Evolutionary conservation across 495 filamentous ascomycete species (phyloP), one percentile per base, ranked within the genome.

Genomic region (Rostrohypoxylon terebratum): DNA sequence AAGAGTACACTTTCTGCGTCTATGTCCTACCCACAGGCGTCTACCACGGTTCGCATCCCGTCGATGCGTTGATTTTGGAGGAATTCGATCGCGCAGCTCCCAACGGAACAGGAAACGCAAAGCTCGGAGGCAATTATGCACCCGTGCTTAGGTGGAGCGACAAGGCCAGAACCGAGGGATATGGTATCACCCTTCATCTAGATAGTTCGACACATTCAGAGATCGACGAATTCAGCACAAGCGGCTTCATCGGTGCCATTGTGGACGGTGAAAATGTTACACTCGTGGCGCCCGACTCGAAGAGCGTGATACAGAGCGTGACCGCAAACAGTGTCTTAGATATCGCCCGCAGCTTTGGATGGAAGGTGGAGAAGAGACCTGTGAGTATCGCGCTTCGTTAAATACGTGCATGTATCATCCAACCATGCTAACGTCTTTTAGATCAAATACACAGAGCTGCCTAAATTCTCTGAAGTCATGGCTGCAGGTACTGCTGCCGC

Each of bases 401-500:
- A 42, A 14, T 31, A 51, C 14, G 13, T 21, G 40, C 53, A 3
- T 2, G n/a, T 1, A 31, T 53, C 13, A 8, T 6, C 45, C 16
- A 25, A 45, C 51, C 0, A 28, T 65, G 60, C 72, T 78, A 66
- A 78, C 69, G 28, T 14, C 11, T 9, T 11, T n/a, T 60, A 90
- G 83, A 91, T 97, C 77, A 87, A 88, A 68, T 95, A 95, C 79
- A 84, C 87, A n/a, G 95, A 99, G 70, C 83, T 98, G 8, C 77
- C 81, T 13, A 77, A 81, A 6, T 98, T 98, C 81, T 84, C 84
- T 50, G 96, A 99, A 79, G 90, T 99, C 18, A 87, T 97, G 81
- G 96, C 95, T 3, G 94, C 93, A 1, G 96, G 96, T 0, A 99
- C 96, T 0, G 96, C 96, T 4, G 96, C 95, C 0, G 92, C 93